phyloP scores from a whole-genome alignment of 2,329 filamentous ascomycete genomes.

The Fusarium mangiferae region DNA sequence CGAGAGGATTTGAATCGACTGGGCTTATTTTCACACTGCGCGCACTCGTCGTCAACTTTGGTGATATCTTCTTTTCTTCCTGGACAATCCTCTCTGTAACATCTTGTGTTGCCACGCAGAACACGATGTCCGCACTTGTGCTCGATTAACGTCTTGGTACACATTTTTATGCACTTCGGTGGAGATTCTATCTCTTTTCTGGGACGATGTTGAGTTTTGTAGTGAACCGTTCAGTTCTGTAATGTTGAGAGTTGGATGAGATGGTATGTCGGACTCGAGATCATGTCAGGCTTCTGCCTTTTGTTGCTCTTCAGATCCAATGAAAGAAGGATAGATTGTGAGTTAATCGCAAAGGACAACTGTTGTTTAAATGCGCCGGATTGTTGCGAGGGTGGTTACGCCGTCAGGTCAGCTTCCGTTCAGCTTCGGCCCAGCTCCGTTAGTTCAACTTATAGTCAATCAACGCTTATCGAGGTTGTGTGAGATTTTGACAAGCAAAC shows the following conservation, averaged over 20 bases:
- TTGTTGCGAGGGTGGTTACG: conserved; percentile 16
- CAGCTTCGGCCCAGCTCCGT: background rate
- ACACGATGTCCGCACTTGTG: conserved; percentile 52
- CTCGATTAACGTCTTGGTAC: conserved; percentile 47
- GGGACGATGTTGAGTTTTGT: background rate
- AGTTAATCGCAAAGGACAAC: conserved; percentile 1
- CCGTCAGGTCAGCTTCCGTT: conserved; percentile 1
- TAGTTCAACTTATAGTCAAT: background rate
- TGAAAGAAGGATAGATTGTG: background rate
- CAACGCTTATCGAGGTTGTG: background rate
- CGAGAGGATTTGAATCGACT: conserved; percentile 46
- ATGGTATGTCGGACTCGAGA: background rate
- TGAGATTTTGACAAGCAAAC: background rate
- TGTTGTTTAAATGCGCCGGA: background rate
- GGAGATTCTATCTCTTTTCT: background rate
- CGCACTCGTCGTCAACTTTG: conserved; percentile 47
- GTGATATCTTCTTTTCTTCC: conserved; percentile 47
- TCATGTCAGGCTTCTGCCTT: background rate
- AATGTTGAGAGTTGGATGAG: background rate
- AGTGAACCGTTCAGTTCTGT: background rate
- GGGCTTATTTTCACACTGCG: conserved; percentile 48
- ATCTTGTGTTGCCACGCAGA: conserved; percentile 49
- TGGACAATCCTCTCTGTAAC: conserved; percentile 48
- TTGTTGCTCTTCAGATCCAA: background rate
- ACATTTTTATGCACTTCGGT: conserved; percentile 43